Percentiles rank a stretch among this genome's conserved stretches.
Conservation (phyloP, 2,329 filamentous ascomycete species). For the Dothideomycetes sp. region DNA sequence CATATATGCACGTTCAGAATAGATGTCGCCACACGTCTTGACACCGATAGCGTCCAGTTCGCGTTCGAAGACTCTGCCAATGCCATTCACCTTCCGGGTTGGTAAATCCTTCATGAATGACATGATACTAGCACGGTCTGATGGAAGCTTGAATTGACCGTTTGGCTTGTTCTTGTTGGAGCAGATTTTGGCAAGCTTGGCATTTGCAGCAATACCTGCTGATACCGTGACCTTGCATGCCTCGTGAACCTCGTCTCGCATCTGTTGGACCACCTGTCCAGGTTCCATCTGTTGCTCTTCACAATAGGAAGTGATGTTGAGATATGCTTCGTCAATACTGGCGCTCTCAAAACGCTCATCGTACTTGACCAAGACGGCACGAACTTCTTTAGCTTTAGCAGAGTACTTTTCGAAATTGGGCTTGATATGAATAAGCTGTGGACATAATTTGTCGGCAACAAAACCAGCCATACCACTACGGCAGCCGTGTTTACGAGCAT, state of each 20-base stretch:
- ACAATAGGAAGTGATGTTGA: slow-evolving; percentile 88
- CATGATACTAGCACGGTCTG: slow-evolving; percentile 66
- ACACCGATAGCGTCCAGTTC: slow-evolving; percentile 82
- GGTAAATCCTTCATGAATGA: slow-evolving; percentile 75
- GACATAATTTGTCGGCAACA: slow-evolving; percentile 89
- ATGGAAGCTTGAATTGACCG: slow-evolving; percentile 71
- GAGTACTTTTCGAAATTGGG: slow-evolving; percentile 87
- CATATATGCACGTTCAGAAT: slow-evolving; percentile 62
- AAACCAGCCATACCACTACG: slow-evolving; percentile 94
- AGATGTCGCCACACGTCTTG: slow-evolving; percentile 82
- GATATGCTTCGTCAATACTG: slow-evolving; percentile 91
- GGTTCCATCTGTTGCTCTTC: slow-evolving; percentile 56
- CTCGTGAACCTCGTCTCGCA: slow-evolving; percentile 67
- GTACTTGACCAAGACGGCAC: slow-evolving; percentile 74
- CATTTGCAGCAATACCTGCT: slow-evolving; percentile 87
- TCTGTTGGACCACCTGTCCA: slow-evolving; percentile 64
- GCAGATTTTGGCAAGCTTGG: slow-evolving; percentile 88
- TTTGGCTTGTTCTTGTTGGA: slow-evolving; percentile 96
- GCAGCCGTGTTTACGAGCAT: slow-evolving; percentile 80
- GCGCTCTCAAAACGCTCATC: slow-evolving; percentile 87
- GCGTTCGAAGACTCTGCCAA: slow-evolving; percentile 88
- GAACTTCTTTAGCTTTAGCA: slow-evolving; percentile 79
- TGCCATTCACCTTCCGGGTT: slow-evolving; percentile 84
- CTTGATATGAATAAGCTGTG: slow-evolving; percentile 70
- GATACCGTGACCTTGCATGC: slow-evolving; percentile 80